Evolutionary conservation across 2,329 filamentous ascomycete species (phyloP).

Genomic region (Botrytis aclada): DNA sequence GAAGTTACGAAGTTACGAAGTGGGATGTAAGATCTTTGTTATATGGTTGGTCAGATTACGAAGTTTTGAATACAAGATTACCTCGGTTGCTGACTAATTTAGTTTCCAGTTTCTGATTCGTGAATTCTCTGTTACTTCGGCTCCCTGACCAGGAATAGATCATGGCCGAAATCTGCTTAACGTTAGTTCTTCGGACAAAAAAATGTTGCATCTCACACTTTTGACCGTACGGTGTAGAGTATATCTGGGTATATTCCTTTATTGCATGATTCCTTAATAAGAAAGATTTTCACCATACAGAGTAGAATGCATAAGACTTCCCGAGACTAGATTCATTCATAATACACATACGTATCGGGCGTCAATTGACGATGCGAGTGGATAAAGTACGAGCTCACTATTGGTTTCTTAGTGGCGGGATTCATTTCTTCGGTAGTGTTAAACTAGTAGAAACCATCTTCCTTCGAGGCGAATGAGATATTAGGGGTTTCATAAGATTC

Average conservation of each 20-base stretch:
- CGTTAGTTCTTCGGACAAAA: neutral
- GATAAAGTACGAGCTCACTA: slow-evolving; percentile 1
- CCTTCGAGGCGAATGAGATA: neutral
- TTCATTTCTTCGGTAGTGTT: neutral
- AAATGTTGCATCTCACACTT: neutral
- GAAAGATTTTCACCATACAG: neutral
- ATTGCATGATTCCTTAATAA: neutral
- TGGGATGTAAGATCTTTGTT: slow-evolving; percentile 6
- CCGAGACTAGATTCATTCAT: neutral
- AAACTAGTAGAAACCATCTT: neutral
- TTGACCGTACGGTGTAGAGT: neutral
- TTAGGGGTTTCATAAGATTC: neutral
- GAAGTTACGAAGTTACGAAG: neutral
- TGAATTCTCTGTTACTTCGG: neutral
- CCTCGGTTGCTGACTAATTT: slow-evolving; percentile 11
- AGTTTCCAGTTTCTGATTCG: neutral
- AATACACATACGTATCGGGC: neutral
- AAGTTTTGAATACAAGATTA: neutral
- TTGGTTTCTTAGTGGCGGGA: neutral
- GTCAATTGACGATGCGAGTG: slow-evolving; percentile 2
- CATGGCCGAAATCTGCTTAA: neutral
- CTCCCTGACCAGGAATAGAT: neutral
- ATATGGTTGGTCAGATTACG: slow-evolving; percentile 20
- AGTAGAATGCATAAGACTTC: neutral
- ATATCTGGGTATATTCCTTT: neutral